Conservation (phyloP, 2,329 filamentous ascomycete genomes). For the Clathrospora elynae region DNA sequence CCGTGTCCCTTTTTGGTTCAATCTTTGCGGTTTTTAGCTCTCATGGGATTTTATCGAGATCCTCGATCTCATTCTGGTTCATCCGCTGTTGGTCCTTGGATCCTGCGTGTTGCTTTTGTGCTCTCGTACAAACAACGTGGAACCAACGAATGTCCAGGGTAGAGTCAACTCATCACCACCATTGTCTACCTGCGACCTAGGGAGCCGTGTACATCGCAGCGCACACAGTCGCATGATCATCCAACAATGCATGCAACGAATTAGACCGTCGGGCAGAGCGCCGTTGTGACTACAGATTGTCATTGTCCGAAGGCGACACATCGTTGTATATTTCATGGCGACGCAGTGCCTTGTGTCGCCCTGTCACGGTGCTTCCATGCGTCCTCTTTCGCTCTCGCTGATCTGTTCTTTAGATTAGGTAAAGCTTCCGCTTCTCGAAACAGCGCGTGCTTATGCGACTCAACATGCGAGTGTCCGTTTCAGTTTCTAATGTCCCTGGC, state of each 20-base stretch:
- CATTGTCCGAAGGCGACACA: conserved; percentile 6
- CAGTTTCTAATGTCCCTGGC: background rate
- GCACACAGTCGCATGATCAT: conserved; percentile 17
- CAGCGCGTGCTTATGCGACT: background rate
- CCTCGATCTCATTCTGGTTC: background rate
- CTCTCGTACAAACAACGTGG: conserved; percentile 32
- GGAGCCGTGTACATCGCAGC: conserved; percentile 11
- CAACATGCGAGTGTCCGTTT: conserved; percentile 1
- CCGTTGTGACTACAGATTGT: conserved; percentile 4
- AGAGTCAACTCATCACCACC: conserved; percentile 22
- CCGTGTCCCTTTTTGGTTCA: background rate
- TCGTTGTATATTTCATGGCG: conserved; percentile 6
- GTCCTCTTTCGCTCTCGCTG: too few relatives aligned
- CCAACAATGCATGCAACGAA: conserved; percentile 1
- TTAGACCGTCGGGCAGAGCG: conserved; percentile 1
- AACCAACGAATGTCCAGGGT: conserved; percentile 29
- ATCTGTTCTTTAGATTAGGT: background rate
- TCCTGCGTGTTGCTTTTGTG: conserved; percentile 10
- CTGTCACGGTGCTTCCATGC: background rate
- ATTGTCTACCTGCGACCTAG: background rate
- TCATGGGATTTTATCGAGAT: too few relatives aligned
- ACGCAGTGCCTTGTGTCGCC: conserved; percentile 11
- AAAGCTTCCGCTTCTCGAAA: background rate
- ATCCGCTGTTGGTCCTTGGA: conserved; percentile 6
- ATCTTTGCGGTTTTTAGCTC: background rate